phyloP scores from a whole-genome alignment of 2,329 filamentous ascomycete genomes.

The Magnaporthales sp. region DNA sequence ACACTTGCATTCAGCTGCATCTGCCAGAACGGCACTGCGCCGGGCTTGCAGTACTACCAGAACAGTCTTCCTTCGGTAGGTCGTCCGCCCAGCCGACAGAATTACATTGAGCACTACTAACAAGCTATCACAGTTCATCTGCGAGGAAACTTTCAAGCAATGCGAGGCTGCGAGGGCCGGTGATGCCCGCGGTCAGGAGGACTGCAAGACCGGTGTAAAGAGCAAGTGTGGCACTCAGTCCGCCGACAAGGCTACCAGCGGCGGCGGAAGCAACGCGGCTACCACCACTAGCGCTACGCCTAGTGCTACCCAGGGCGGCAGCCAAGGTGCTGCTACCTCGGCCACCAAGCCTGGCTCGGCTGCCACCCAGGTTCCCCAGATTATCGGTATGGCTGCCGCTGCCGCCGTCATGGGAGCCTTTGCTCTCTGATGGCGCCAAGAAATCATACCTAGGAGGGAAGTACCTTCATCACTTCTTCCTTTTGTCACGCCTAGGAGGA shows the following conservation, averaged over 20 bases:
- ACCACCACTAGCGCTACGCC: slow-evolving; percentile 16
- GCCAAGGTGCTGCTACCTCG: not conserved
- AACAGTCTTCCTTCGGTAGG: slow-evolving; percentile 40
- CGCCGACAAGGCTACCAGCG: slow-evolving; percentile 24
- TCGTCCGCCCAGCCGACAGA: not conserved
- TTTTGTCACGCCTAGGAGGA: not conserved
- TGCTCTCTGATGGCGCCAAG: not conserved
- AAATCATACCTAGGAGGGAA: not conserved
- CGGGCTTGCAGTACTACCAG: slow-evolving; percentile 43
- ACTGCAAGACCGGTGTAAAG: slow-evolving; percentile 38
- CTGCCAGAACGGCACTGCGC: slow-evolving; percentile 39
- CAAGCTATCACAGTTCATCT: slow-evolving; percentile 34
- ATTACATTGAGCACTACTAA: slow-evolving; percentile 10
- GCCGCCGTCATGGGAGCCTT: not conserved
- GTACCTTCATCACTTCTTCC: not conserved
- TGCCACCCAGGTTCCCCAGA: not conserved
- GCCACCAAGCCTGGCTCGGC: not conserved
- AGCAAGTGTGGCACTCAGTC: slow-evolving; percentile 37
- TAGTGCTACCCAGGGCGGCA: not conserved
- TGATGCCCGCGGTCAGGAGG: slow-evolving; percentile 32
- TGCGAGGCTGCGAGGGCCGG: slow-evolving; percentile 36
- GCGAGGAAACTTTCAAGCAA: slow-evolving; percentile 35
- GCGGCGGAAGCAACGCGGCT: slow-evolving; percentile 14
- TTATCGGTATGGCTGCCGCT: not conserved
- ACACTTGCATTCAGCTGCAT: slow-evolving; percentile 38